Base-by-base conservation (phyloP, 352 stramenopile genomes). In the Blastocystis hominis region DNA sequence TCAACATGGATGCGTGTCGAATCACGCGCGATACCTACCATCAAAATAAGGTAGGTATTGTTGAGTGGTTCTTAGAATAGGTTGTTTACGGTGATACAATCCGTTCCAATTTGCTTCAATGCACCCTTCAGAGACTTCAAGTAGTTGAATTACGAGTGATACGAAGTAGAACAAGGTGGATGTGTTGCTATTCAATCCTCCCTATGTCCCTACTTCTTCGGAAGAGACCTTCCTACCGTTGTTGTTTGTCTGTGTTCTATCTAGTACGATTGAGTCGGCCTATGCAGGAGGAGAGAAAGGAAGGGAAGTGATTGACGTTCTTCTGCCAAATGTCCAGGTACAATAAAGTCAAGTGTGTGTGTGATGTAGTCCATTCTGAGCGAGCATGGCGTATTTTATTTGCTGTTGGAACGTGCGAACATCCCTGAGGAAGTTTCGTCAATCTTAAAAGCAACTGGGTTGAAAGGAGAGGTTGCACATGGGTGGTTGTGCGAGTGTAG, bases 321-420 rank as follows among this genome's bases (percentile, higher is more conserved):
- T 75, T 6, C 63, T 75, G 0, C 63, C 63, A 15, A n/a, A 75
- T 47, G 24, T 75, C 15, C 15, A 36, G 6, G 63, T 75, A 47
- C 24, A 36, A 10, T n/a, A n/a, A n/a, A n/a, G 9, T 50, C 13
- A 5, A 75, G 34, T 15, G 15, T 0, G 36, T 17, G 63, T 40
- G 10, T 40, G 36, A 75, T 75, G 36, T 42, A 75, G 63, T 50
- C n/a, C 24, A 75, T 75, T 40, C 63, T 75, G 42, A 75, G 63
- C 4, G 20, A 17, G 20, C 10, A 36, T 9, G 63, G 63, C 17
- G 63, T 75, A 47, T 75, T 75, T 36, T 75, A 75, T 53, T n/a
- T 75, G 6, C 42, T 75, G 24, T 53, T 75, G 63, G 63, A 75
- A 47, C 10, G n/a, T 20, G 63, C 10, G 15, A 75, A 75, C 42